Evolutionary conservation across 164 flowering plant species (phyloP), one percentile per base, ranked within the genome.

Genomic region (Magnolia changhungtana): DNA sequence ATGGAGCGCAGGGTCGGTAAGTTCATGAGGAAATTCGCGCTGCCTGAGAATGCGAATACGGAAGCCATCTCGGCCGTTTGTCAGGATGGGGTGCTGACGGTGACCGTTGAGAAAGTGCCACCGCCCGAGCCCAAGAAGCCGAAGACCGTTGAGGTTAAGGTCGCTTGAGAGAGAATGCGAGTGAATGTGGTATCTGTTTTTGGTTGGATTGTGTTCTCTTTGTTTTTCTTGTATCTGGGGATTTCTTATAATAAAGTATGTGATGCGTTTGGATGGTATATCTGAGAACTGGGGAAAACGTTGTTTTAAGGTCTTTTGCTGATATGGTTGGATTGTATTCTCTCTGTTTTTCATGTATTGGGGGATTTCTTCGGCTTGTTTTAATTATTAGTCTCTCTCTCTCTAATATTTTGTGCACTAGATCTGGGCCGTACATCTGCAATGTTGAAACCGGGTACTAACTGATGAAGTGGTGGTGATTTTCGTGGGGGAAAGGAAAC

Each of bases 121-220:
- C 91, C 90, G 23, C 92, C 91, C 23, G 88, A 85, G 85, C 89
- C 92, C 9, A 91, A 89, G 91, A 87, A 88, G 83, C 87, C 90
- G 3, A 88, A 80, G 87, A 83, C 84, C 1, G 79, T 91, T 65
- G 86, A 88, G 76, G 91, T 91, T 37, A 82, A 87, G 82, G 69
- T 89, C 59, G 89, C 49, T 63, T 70, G 29, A 70, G 69, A 9
- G 16, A 21, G 13, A 9, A 9, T 7, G n/a, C 23, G 49, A 1
- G 0, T 3, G 16, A n/a, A 4, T 16, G 7, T 19, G 68, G 68
- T 29, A 14, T 63, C 8, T 31, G 27, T 19, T 58, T 19, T 29
- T 24, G n/a, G 1, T 72, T 24, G 24, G 72, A 16, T 8, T 68
- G 49, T 31, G n/a, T 14, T 29, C 18, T 45, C 7, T 18, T 49